phyloP scores from a whole-genome alignment of 495 filamentous ascomycete species.

The Pseudoneurospora amorphoporcata region DNA sequence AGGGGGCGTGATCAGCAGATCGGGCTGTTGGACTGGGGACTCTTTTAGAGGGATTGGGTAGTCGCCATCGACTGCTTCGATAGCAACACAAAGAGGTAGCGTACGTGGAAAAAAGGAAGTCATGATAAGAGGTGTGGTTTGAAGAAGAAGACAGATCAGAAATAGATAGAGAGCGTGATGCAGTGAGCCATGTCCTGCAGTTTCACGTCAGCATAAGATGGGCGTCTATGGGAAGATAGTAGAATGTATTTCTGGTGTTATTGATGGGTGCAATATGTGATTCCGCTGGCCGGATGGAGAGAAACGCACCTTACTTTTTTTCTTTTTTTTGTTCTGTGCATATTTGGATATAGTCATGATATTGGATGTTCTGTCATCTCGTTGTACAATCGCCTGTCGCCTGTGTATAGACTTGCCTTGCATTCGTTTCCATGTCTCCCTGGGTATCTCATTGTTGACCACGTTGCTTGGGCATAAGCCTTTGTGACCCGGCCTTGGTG shows the following conservation, averaged over 20 bases:
- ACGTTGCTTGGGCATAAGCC: not conserved
- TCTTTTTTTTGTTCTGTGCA: not conserved
- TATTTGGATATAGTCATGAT: not conserved
- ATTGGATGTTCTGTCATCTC: not conserved
- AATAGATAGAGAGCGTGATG: not conserved
- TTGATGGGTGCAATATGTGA: not conserved
- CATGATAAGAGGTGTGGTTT: not conserved
- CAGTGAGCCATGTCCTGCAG: not conserved
- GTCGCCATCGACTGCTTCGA: not conserved
- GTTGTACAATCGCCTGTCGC: not conserved
- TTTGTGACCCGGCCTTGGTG: not conserved
- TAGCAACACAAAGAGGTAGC: not conserved
- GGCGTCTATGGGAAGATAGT: not conserved
- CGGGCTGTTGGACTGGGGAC: not conserved
- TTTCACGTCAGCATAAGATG: not conserved
- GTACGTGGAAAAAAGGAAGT: not conserved
- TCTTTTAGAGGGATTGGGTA: not conserved
- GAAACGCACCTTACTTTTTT: not conserved
- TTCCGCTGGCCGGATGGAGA: not conserved
- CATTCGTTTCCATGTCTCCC: not conserved
- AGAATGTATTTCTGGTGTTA: not conserved
- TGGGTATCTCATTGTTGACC: not conserved
- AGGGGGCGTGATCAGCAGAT: not conserved
- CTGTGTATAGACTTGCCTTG: not conserved
- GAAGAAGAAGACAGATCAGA: not conserved